Evolutionary conservation across 2,329 filamentous ascomycete genomes (phyloP), one percentile per base, ranked within the genome.

Genomic region (Monosporascus sp.): DNA sequence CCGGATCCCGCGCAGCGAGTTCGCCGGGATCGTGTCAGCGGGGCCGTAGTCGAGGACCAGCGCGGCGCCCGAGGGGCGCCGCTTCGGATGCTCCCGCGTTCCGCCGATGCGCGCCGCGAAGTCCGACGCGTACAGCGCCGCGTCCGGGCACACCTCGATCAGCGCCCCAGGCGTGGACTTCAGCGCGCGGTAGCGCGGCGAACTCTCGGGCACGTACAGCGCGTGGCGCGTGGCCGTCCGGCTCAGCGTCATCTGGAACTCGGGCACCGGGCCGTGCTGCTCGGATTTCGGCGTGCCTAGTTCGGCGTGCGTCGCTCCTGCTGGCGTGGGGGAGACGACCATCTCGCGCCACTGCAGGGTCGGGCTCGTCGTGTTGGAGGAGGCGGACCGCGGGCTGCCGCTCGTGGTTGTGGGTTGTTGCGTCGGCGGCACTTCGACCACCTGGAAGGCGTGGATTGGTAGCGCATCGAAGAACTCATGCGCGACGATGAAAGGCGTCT

Each of bases 391-490:
- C 1, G 77, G 2, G 75, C 75, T 63, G 71, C 73, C 49, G 78
- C 76, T 78, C 64, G 60, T 71, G 68, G 66, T 50, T 5, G 72
- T 65, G 38, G 78, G 57, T 58, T 70, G 57, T 38, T 74, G 68
- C 16, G 74, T 69, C 58, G 74, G 74, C 45, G 79, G 67, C 37
- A 76, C 69, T 6, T 72, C 68, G 49, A 93, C 79, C 16, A 89
- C 87, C 70, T 97, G 88, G 69, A 99, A 99, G 56, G 90, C 86
- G 70, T 99, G 92, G 62, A 99, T 97, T 37, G 94, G 94, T 1
- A 99, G 85, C 2, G 94, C 94, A 63, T 99, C 94, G 74, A 99
- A 99, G 78, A 99, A 97, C 69, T 99, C 94, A 69, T 99, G 94
- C 5, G 94, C 94, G 48, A 97, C 83, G 56, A 99, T 96, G 70